A percentile compares a stretch with the other conserved stretches of the same genome.
Evolutionary conservation across 169 alveolate species (phyloP).

Genomic region (Neospora caninum): DNA sequence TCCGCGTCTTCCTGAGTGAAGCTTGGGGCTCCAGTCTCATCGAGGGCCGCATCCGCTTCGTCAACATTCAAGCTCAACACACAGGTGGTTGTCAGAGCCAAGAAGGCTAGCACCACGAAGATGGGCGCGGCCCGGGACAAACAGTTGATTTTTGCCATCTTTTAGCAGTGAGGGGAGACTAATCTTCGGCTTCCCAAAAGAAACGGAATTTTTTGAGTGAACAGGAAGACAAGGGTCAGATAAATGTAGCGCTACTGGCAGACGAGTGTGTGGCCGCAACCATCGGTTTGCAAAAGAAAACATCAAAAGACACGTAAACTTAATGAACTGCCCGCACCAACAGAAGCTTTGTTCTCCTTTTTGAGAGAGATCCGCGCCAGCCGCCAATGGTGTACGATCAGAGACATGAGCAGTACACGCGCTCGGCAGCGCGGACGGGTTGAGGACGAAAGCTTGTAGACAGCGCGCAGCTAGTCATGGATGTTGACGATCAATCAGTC

Average conservation of each 20-base stretch:
- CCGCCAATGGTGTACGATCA: background rate
- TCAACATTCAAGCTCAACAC: constrained; percentile 14
- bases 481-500: background rate
- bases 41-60: background rate
- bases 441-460: background rate
- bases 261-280: background rate
- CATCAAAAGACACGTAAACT: background rate
- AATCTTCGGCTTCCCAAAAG: no score
- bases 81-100: background rate
- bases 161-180: background rate
- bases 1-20: constrained; percentile 2
- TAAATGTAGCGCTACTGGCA: no score
- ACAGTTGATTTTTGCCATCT: background rate
- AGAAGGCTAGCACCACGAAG: background rate
- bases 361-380: background rate
- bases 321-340: background rate
- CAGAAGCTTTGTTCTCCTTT: background rate
- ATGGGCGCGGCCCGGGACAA: background rate
- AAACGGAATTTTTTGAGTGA: no score
- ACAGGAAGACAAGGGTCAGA: no score
- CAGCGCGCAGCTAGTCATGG: background rate
- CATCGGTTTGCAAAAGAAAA: no score
- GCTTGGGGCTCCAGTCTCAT: background rate
- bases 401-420: background rate
- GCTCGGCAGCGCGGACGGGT: background rate